Evolutionary conservation across 2,329 filamentous ascomycete genomes (phyloP), one percentile per base, ranked within the genome.

Genomic region (Cercospora sesami): DNA sequence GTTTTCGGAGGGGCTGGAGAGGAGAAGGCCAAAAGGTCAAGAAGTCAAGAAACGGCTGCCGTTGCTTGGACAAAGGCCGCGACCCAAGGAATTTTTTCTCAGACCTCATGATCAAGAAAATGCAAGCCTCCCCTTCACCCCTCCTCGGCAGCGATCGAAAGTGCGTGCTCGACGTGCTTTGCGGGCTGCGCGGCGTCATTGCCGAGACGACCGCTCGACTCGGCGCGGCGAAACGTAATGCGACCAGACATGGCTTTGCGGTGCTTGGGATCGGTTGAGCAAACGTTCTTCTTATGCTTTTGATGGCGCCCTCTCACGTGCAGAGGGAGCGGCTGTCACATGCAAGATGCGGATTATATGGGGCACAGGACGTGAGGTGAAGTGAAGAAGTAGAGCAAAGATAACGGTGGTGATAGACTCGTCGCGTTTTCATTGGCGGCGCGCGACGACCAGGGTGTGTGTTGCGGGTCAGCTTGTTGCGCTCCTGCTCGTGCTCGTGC

Each of bases 361-460:
- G 30, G 18, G 31, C 36, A 4, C 36, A 42, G 36, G 36, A 42
- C 18, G 28, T 16, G 33, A 51, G 21, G 33, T 58, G 60, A 48
- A 48, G 57, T 62, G 42, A 63, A 30, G 58, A 26, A 42, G 23
- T n/a, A 53, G 16, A 33, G 58, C 53, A n/a, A 31, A 58, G 18
- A 55, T 30, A 39, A 57, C 42, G n/a, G 30, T 58, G 26, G 26
- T 58, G 53, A 64, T 33, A 39, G 51, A 30, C 31, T 60, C 51
- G 58, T 16, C 21, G 53, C 33, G n/a, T n/a, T 23, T 10, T 67
- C 59, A 67, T 67, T 67, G 65, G 65, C 51, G 55, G 63, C 23
- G 18, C 16, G 30, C 45, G 30, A 51, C 48, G 61, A 21, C 60
- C 60, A 16, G 60, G 30, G 61, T 18, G 21, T 63, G 55, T 59